Base-by-base conservation (phyloP, 257 asterid genomes). In the Solanum peruvianum region DNA sequence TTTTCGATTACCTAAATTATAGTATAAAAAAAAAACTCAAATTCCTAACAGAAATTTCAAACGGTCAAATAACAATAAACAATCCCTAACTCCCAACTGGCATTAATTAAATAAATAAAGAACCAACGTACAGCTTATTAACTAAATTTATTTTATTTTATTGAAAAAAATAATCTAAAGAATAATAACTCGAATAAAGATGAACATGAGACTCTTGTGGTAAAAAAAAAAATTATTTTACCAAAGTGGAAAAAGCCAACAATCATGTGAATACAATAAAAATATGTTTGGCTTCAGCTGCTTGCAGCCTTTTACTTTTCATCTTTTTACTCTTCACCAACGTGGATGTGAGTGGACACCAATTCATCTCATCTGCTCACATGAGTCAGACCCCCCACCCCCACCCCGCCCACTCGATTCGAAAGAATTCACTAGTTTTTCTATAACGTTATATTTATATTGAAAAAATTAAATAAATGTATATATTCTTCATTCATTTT, bases 391-490 rank as follows among this genome's bases (percentile, higher is more conserved):
- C 1, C 44, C 39, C 39, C 35, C 35, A 33, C 62, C 35, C 12
- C 41, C 23, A 16, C 5, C 64, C 64, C 10, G 20, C n/a, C 0
- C n/a, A 18, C 1, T 33, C 7, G 39, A 37, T 0, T 18, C 20
- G 2, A 11, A 7, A 1, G 0, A 18, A 18, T 1, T 1, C 4
- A 56, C 0, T 18, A 56, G 0, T 3, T 18, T 56, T 56, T 56
- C 1, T 3, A 9, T 16, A 52, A 49, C 0, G 0, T 5, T 49
- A 49, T 49, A 49, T 49, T 15, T 35, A 35, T 35, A 35, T 35
- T 5, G 7, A 35, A 35, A 35, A 35, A 35, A 35, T 0, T 35
- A 35, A 35, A 5, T 5, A 6, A 37, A 39, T 0, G 7, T 39
- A 39, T 39, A 39, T 33, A 0, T 4, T 3, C 1, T 33, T 33